Base-by-base conservation (phyloP, 257 asterid species). In the Verbascum thapsus region DNA sequence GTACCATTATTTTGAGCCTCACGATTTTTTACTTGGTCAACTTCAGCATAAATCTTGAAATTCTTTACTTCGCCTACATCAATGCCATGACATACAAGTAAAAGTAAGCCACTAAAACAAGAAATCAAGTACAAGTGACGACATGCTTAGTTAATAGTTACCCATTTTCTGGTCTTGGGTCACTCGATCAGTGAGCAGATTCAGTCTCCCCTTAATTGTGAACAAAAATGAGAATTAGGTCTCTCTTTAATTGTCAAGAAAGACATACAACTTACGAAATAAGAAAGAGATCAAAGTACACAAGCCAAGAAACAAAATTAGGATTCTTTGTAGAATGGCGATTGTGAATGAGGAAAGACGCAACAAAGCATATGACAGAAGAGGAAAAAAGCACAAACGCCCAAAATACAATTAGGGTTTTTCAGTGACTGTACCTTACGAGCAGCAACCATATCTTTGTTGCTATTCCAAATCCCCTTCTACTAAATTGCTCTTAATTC, bases 21-120 rank as follows among this genome's bases (percentile, higher is more conserved):
- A 10, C 61, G 64, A 62, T 53, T 37, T 70, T 69, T 74, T 1
- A 59, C 76, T 67, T 38, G 74, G 42, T 76, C 82, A 15, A 9
- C 63, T 61, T 83, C 85, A 37, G 64, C 72, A 72, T 73, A 78
- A 72, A 83, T 77, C 72, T 83, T 78, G 56, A 83, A 72, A 60
- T 71, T 45, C 64, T 49, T 69, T 3, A 45, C 71, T 50, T 64
- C 73, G 30, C 75, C 82, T 76, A 56, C 55, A 35, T 61, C 43
- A 10, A 69, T 16, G 59, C 57, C 32, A 17, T 32, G 0, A 26
- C 11, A 30, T 56, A 41, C 19, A 48, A 76, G 11, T 64, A 63
- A 22, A 59, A 57, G 11, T n/a, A 63, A 60, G 53, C 55, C 23
- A 66, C 32, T 43, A 26, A 44, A 60, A 10, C 35, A 13, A 39